phyloP scores from a whole-genome alignment of 2,329 filamentous ascomycete genomes.

The Talaromyces verruculosus region DNA sequence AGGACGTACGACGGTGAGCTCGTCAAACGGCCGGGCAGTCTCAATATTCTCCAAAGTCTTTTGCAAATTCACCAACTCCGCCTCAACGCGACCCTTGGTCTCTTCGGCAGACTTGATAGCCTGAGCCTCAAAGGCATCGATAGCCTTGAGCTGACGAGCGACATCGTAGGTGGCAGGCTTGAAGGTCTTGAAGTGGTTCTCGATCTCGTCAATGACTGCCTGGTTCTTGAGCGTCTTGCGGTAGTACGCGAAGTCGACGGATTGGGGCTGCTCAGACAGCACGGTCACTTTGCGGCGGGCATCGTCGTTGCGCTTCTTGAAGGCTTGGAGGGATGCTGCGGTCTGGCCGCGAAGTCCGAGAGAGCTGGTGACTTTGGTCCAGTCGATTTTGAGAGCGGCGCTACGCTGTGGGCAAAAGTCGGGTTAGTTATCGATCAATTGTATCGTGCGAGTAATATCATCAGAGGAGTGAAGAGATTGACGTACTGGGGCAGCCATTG shows the following conservation, averaged over 20 bases:
- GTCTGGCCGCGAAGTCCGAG: conserved; percentile 96
- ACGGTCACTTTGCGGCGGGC: conserved; percentile 87
- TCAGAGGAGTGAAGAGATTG: conserved; percentile 7
- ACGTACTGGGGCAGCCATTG: conserved; percentile 36
- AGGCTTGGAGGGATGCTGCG: conserved; percentile 82
- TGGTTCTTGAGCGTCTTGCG: conserved; percentile 92
- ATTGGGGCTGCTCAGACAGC: conserved; percentile 79
- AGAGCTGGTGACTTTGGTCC: conserved; percentile 89
- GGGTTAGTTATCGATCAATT: conserved; percentile 26
- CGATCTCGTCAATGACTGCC: conserved; percentile 92
- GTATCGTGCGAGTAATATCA: not conserved
- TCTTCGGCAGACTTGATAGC: conserved; percentile 95
- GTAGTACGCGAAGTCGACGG: conserved; percentile 93
- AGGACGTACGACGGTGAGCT: conserved; percentile 88
- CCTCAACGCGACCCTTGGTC: conserved; percentile 93
- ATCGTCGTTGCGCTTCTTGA: conserved; percentile 99
- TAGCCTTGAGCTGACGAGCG: conserved; percentile 90
- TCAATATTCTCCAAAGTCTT: conserved; percentile 97
- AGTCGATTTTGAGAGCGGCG: conserved; percentile 99
- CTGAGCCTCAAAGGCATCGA: conserved; percentile 96
- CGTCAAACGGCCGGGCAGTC: conserved; percentile 90
- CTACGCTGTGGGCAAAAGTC: conserved; percentile 67
- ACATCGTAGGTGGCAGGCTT: conserved; percentile 94
- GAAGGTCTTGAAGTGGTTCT: conserved; percentile 90
- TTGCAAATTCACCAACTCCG: conserved; percentile 89